Percentiles rank a stretch among this genome's conserved stretches.
These are phyloP conservation scores for Groenewaldozyma auringiensis DNA, from an alignment of 1,139 yeast species.

Conservation along the genomic window DNA sequence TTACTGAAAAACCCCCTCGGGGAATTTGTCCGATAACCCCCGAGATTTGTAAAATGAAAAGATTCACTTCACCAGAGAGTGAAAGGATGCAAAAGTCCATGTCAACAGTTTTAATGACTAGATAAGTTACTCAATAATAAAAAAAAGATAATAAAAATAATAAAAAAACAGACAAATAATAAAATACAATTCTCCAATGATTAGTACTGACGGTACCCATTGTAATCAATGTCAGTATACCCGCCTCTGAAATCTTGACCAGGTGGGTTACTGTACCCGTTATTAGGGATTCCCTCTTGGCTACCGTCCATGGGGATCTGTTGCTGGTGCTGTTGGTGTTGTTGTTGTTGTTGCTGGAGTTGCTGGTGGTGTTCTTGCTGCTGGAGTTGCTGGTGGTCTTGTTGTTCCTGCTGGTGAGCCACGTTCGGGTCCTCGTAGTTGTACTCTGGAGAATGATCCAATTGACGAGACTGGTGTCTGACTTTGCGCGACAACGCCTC, in stretches of 20 bases:
- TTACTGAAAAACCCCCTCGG: too few species aligned
- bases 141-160: too few species aligned
- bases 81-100: too few species aligned
- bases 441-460: background rate
- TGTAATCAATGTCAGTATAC: conserved; percentile 20
- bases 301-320: conserved; percentile 6
- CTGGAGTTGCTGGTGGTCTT: conserved; percentile 7
- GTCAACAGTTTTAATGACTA: too few species aligned
- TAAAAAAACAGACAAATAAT: background rate
- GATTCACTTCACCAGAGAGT: too few species aligned
- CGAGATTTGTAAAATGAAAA: too few species aligned
- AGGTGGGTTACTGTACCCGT: conserved; percentile 1
- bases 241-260: conserved; percentile 3
- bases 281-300: background rate
- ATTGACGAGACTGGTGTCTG: background rate
- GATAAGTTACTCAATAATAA: too few species aligned
- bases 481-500: conserved; percentile 24
- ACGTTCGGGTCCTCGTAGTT: conserved; percentile 1
- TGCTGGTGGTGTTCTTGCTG: conserved; percentile 8
- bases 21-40: too few species aligned
- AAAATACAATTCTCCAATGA: background rate
- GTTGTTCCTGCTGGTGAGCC: conserved; percentile 6
- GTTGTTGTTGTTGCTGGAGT: conserved; percentile 7
- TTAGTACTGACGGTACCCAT: conserved; percentile 22
- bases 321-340: conserved; percentile 10